A percentile compares a stretch with the other conserved stretches of the same genome.
Conservation (phyloP, 2,329 filamentous ascomycete genomes). For the Verticillium albo-atrum region DNA sequence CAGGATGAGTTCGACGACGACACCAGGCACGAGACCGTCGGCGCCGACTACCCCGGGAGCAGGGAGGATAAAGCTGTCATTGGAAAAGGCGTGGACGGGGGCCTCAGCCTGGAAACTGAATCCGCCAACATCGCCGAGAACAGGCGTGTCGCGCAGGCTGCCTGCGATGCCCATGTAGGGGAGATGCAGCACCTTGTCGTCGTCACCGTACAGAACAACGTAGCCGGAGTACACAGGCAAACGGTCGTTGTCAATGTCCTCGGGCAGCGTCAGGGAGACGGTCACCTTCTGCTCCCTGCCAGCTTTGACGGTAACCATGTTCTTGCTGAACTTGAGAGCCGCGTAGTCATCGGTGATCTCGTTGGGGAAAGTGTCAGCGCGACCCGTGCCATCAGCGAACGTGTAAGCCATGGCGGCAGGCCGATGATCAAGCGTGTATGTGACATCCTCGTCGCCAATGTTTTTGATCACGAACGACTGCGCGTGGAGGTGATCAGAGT, state of each 20-base stretch:
- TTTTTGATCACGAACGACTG: slow-evolving; percentile 54
- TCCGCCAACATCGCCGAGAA: slow-evolving; percentile 30
- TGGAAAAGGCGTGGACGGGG: slow-evolving; percentile 19
- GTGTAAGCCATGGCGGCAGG: slow-evolving; percentile 52
- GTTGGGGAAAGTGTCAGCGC: slow-evolving; percentile 39
- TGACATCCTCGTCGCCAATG: slow-evolving; percentile 39
- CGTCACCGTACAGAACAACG: slow-evolving; percentile 33
- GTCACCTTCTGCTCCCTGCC: slow-evolving; percentile 38
- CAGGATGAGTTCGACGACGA: slow-evolving; percentile 37
- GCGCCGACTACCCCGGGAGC: slow-evolving; percentile 28
- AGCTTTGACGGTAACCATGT: slow-evolving; percentile 35
- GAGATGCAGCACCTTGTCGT: slow-evolving; percentile 29
- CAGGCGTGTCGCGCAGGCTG: slow-evolving; percentile 27
- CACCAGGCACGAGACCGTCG: slow-evolving; percentile 28
- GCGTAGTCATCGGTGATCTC: slow-evolving; percentile 36
- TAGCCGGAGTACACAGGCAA: slow-evolving; percentile 39
- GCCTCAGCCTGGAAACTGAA: slow-evolving; percentile 27
- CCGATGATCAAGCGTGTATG: slow-evolving; percentile 47
- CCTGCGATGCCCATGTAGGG: slow-evolving; percentile 36
- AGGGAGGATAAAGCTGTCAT: slow-evolving; percentile 37
- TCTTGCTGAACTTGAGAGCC: slow-evolving; percentile 34
- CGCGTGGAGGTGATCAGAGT: slow-evolving; percentile 51
- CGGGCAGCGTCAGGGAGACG: slow-evolving; percentile 39
- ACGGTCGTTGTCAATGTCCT: slow-evolving; percentile 25
- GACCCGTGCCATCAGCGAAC: slow-evolving; percentile 29